Base-by-base conservation (phyloP, 768 basidiomycete species). In the Boletus reticuloceps region DNA sequence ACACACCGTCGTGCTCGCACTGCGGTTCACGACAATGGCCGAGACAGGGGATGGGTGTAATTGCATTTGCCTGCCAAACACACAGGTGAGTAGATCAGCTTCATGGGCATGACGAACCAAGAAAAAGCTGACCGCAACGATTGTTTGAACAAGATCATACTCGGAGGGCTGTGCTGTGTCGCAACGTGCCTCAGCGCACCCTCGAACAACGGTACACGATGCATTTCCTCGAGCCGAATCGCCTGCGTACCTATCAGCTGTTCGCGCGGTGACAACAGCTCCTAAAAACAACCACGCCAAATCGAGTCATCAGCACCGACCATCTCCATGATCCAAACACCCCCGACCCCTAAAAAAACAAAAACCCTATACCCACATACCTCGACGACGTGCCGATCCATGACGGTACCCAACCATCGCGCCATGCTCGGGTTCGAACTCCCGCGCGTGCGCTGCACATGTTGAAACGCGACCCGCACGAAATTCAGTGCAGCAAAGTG, bases 401-500 rank as follows among this genome's bases (percentile, higher is more conserved):
- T 58, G 42, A 70, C 49, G 5, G 17, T 39, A 27, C 17, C 27
- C 43, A 68, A 43, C 47, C 60, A 64, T 14, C 48, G 55, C 37
- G 9, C 50, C 27, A 60, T 55, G 11, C 36, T 53, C 1, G 44
- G 12, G 17, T 31, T 36, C 40, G 34, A 17, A 11, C 31, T 14
- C 20, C 61, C 47, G 41, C 48, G 51, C 3, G 41, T 40, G 10
- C 55, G 58, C 22, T 56, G 55, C 38, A 46, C 38, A 19, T 65
- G 49, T 12, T 60, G 59, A 20, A 84, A 77, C n/a, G 75, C 71
- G 11, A 81, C 56, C 22, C 83, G 75, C 13, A 77, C 82, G 52
- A 83, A 86, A 59, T 86, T 86, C 59, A 88, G 60, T 4, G 82
- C 81, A 10, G 85, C 84, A 43, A 88, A 74, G 13, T 84, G 84